Conservation (phyloP, 371 early-diverging fungal genomes). For the Funneliformis caledonium region DNA sequence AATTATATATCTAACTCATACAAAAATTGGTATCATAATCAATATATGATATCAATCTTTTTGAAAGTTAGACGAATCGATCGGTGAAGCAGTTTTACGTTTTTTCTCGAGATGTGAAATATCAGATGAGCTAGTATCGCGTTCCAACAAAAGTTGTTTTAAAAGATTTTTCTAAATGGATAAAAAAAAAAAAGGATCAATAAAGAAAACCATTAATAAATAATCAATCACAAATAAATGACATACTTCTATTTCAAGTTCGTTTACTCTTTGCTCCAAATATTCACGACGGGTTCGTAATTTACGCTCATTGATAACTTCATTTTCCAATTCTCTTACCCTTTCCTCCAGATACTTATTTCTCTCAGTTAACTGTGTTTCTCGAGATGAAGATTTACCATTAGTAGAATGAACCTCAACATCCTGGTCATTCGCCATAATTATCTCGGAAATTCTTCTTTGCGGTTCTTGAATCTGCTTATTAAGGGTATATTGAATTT, state of each 20-base stretch:
- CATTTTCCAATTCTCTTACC: slow-evolving; percentile 36
- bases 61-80: slow-evolving; percentile 8
- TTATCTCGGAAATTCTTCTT: neutral
- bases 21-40: too few species aligned
- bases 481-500: slow-evolving; percentile 16
- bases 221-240: neutral
- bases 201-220: neutral
- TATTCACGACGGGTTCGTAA: slow-evolving; percentile 13
- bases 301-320: slow-evolving; percentile 37
- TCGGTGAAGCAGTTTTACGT: slow-evolving; percentile 23
- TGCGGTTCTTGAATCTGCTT: slow-evolving; percentile 6
- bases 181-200: slow-evolving; percentile 7
- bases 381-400: neutral
- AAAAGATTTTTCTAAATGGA: slow-evolving; percentile 37
- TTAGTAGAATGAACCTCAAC: neutral
- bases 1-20: too few species aligned
- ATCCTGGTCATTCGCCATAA: neutral
- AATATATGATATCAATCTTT: neutral
- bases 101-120: slow-evolving; percentile 21
- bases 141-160: slow-evolving; percentile 29
- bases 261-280: slow-evolving; percentile 24
- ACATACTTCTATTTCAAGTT: slow-evolving; percentile 36
- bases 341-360: slow-evolving; percentile 27
- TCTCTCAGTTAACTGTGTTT: slow-evolving; percentile 19
- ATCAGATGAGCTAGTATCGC: neutral